Evolutionary conservation across 345 rosid genomes (phyloP), one percentile per base, ranked within the genome.

Genomic region (Bretschneidera sinensis): DNA sequence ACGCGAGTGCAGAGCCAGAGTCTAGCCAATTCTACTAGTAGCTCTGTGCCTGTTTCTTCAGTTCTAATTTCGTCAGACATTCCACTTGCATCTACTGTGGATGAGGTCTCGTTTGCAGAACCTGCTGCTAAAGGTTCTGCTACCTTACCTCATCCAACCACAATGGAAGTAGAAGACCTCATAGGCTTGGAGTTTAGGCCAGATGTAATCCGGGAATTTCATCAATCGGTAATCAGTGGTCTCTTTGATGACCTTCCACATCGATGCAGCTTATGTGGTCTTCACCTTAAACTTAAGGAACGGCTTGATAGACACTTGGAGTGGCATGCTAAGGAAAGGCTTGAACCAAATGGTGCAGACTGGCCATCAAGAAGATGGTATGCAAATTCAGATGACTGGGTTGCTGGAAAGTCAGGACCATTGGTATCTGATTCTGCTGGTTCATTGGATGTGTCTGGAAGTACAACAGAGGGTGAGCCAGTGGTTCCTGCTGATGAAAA

Each of bases 111-210:
- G n/a, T 49, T 63, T 22, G 50, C 74, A 49, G 63, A 78, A 51
- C 73, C 81, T 47, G 74, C 64, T 65, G 69, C 64, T 24, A 52
- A 73, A 72, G 62, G 31, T 33, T 77, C 79, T 21, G 65, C 31
- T 61, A 55, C 55, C 51, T 62, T 68, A 43, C 63, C 71, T 23
- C 73, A 68, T 54, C 63, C 75, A 17, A 48, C 62, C 1, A 49
- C 66, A 54, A 28, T 43, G 24, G 83, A 74, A 23, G 71, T 57
- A 18, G 71, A 78, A 68, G 62, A 68, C 70, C 78, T 88, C 62
- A 74, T 94, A 67, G 96, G 99, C 49, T 72, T 82, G 67, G 76
- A 86, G 64, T 84, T 94, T 66, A 86, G 79, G 83, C 71, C 92
- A 6, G 85, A 88, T 45, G 69, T 83, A 53, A 73, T 94, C 48